Base-by-base conservation (phyloP, 768 basidiomycete genomes). In the Boletus eberwhitei region DNA sequence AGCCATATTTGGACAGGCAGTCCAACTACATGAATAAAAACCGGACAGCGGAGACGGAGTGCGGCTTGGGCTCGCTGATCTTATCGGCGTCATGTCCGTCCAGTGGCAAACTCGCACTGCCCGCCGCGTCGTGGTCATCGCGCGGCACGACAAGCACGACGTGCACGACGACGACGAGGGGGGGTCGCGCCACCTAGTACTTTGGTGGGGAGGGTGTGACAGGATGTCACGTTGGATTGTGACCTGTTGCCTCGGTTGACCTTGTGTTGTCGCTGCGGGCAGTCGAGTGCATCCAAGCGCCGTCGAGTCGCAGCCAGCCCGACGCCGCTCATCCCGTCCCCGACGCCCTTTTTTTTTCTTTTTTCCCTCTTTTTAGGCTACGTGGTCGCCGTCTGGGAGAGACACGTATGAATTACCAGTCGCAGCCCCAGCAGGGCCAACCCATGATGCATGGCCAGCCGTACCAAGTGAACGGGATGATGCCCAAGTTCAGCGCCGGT, bases 211-310 rank as follows among this genome's bases (percentile, higher is more conserved):
- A 26, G 42, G 41, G 46, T 59, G 68, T 69, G 69, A 69, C 69
- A n/a, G 1, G 9, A 1, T 53, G 67, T 70, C 65, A 70, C 68
- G 53, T 5, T 47, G 16, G 51, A 48, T 41, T 66, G 67, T 68
- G 53, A 66, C 64, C 4, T 16, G 29, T 40, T 52, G 45, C 46
- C 38, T 59, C 50, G 46, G 50, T 59, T 59, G 39, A 58, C 57
- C 57, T 58, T 57, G 29, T 32, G 31, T 32, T 32, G 31, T 32
- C 31, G 31, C 31, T 32, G 31, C 31, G 31, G 31, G 31, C 31
- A 32, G 31, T 32, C 31, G 29, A 29, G 54, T 43, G n/a, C 48
- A 35, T 48, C 47, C 47, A 48, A 22, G 36, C 48, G 48, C 36
- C 48, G 36, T 48, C 36, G 31, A 32, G 31, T 32, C 31, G 31